Evolutionary conservation across 2,329 filamentous ascomycete genomes (phyloP), one percentile per base, ranked within the genome.

Genomic region (Ophiostoma sp.): DNA sequence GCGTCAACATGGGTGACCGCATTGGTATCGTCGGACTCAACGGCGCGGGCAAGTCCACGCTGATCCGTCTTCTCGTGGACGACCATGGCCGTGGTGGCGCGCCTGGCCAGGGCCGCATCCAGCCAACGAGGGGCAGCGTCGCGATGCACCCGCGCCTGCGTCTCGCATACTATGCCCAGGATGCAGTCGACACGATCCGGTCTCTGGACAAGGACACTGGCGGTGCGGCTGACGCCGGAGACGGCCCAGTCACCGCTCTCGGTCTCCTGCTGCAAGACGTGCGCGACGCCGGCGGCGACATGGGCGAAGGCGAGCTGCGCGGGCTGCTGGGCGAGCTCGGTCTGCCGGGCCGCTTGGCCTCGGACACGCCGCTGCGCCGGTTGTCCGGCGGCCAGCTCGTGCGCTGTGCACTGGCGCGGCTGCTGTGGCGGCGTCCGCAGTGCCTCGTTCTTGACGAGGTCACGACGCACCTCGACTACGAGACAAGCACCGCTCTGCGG

Each of bases 401-500:
- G 65, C 79, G 84, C 18, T 80, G 81, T 67, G 87, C 89, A 70
- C 79, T 93, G 49, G 49, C 49, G 9, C 18, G 18, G 6, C 49
- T 55, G n/a, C 78, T 94, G 47, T 89, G 87, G 83, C 80, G 79
- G 55, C 81, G 84, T 3, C 90, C 90, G 27, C 90, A 93, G 72
- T 84, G 91, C 11, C 68, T 82, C 94, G 83, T 94, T 5, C 83
- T 94, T 7, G 91, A 94, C 75, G 92, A 92, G 76, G 88, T 92
- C 38, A 95, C 91, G 6, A 94, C 92, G 0, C 92, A 96, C 49
- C 81, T 96, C 55, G 92, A 96, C 75, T 91, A 90, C 71, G 87
- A 95, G 77, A 94, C 90, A 0, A 90, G 94, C 38, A 84, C 86
- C 7, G 90, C 89, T 1, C 78, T 96, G 67, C 83, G 89, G 0